Conservation (phyloP, 352 stramenopile genomes). For the Saprolegnia diclina region DNA sequence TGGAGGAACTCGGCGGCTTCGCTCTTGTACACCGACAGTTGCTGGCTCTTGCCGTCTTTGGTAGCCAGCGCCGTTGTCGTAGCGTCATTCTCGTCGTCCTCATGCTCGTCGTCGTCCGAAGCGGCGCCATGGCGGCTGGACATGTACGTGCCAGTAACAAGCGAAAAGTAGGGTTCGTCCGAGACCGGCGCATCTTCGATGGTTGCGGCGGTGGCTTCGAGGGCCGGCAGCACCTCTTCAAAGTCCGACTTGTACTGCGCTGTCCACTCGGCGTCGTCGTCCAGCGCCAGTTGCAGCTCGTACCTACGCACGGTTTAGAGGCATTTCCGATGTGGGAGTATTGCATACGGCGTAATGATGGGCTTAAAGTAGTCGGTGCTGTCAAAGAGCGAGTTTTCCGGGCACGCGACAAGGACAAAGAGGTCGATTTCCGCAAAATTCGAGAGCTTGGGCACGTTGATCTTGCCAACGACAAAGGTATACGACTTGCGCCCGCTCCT, state of each 20-base stretch:
- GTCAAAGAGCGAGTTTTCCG: slow-evolving; percentile 93
- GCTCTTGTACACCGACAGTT: slow-evolving; percentile 59
- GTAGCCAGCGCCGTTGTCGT: slow-evolving; percentile 44
- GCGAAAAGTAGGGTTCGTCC: slow-evolving; percentile 78
- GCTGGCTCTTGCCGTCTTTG: slow-evolving; percentile 41
- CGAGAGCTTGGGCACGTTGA: slow-evolving; percentile 95
- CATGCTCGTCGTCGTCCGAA: slow-evolving; percentile 29
- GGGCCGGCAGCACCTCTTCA: slow-evolving; percentile 59
- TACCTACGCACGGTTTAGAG: slow-evolving; percentile 31
- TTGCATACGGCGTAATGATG: slow-evolving; percentile 82
- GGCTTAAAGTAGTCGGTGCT: slow-evolving; percentile 89
- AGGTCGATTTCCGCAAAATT: slow-evolving; percentile 98
- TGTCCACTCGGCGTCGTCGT: slow-evolving; percentile 80
- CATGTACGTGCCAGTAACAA: slow-evolving; percentile 73
- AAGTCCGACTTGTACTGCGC: slow-evolving; percentile 82
- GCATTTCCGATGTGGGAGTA: neutral
- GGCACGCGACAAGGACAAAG: slow-evolving; percentile 95
- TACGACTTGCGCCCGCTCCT: slow-evolving; percentile 93
- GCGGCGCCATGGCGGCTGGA: slow-evolving; percentile 31
- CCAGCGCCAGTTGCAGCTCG: slow-evolving; percentile 93
- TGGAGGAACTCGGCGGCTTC: slow-evolving; percentile 70
- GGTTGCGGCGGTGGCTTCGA: slow-evolving; percentile 32
- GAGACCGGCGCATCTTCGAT: slow-evolving; percentile 34
- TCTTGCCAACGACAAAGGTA: slow-evolving; percentile 95
- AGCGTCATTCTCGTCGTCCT: slow-evolving; percentile 25